Conservation (phyloP, 768 basidiomycete species). For the Pholiota molesta region DNA sequence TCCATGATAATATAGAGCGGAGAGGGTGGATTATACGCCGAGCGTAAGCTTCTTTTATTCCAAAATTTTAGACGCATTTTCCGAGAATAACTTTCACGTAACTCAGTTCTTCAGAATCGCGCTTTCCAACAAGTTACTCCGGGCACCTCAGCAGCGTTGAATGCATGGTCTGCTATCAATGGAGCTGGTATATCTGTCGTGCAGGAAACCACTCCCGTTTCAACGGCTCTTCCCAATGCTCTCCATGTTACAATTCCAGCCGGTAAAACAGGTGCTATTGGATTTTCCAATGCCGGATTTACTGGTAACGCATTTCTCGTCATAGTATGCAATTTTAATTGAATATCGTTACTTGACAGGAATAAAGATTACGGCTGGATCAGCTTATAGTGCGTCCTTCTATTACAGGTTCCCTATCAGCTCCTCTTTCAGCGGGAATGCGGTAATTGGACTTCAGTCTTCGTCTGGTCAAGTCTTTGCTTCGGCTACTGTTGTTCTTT, state of each 20-base stretch:
- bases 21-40: conserved; percentile 69
- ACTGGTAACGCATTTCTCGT: conserved; percentile 39
- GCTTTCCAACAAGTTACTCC: conserved; percentile 69
- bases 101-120: conserved; percentile 63
- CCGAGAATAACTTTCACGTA: no score
- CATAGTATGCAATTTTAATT: neutral
- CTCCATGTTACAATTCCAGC: conserved; percentile 51
- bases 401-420: conserved; percentile 55
- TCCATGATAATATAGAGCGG: conserved; percentile 49
- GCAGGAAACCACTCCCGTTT: conserved; percentile 53
- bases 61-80: neutral
- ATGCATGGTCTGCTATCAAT: conserved; percentile 52
- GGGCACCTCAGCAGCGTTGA: conserved; percentile 52
- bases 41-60: conserved; percentile 38
- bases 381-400: conserved; percentile 63
- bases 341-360: conserved; percentile 32
- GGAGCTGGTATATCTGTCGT: conserved; percentile 51
- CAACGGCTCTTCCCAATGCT: conserved; percentile 63
- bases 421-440: conserved; percentile 39
- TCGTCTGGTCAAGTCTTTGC: conserved; percentile 47
- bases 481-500: conserved; percentile 37
- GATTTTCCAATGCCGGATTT: conserved; percentile 63
- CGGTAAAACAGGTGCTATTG: conserved; percentile 40
- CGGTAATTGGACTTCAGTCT: conserved; percentile 50
- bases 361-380: conserved; percentile 53